These are phyloP conservation scores for Auriculariales sp. DNA, from an alignment of 768 basidiomycete genomes.

Conservation along the genomic window DNA sequence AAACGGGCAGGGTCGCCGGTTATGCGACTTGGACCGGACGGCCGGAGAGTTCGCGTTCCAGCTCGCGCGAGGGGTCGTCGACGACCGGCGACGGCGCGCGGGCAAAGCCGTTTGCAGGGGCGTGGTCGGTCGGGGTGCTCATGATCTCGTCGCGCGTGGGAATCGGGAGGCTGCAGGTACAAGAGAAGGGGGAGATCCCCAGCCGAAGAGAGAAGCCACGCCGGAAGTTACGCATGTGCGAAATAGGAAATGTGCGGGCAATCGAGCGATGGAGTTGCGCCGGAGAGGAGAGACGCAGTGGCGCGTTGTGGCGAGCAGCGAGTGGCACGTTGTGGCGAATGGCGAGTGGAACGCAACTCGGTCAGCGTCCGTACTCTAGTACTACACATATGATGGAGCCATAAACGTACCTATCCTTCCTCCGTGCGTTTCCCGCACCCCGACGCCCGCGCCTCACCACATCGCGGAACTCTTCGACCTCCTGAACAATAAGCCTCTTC, in stretches of 20 bases:
- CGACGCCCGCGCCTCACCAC: conserved; percentile 79
- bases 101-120: conserved; percentile 47
- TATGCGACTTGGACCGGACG: neutral
- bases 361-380: neutral
- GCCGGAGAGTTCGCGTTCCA: conserved; percentile 62
- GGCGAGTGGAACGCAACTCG: neutral
- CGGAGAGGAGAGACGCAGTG: no score
- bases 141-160: conserved; percentile 72
- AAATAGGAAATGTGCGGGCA: no score
- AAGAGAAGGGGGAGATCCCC: neutral
- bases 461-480: conserved; percentile 78
- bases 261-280: no score
- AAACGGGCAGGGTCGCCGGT: no score
- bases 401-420: conserved; percentile 53
- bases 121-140: conserved; percentile 53
- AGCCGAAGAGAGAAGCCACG: no score
- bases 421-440: conserved; percentile 49
- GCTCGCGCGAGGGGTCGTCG: conserved; percentile 74
- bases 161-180: conserved; percentile 46
- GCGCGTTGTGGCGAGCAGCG: no score
- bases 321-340: no score
- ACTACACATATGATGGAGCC: neutral
- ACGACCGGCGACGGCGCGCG: conserved; percentile 59
- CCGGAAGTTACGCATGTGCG: no score
- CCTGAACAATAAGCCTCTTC: conserved; percentile 88